Percentiles rank a stretch among this genome's conserved stretches.
phyloP scores from a whole-genome alignment of 1,284 basidiomycete genomes.

The Chiua sp. region DNA sequence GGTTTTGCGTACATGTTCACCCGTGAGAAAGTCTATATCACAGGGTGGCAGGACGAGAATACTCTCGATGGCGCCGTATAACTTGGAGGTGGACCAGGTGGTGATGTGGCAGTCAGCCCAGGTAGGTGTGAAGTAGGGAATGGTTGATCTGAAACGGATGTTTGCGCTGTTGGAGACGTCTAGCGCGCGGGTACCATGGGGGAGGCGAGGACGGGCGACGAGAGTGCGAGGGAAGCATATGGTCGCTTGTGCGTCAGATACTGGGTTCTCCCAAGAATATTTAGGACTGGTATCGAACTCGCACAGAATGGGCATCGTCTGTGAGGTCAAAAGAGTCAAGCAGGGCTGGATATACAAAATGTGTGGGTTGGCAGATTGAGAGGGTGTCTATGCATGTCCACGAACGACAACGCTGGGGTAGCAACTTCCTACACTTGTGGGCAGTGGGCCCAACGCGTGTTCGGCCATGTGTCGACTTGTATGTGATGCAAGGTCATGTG shows the following conservation, averaged over 20 bases:
- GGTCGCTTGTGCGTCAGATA: conserved; percentile 9
- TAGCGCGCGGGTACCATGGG: conserved; percentile 18
- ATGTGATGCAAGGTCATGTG: no score
- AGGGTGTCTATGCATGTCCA: no score
- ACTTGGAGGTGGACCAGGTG: conserved; percentile 7
- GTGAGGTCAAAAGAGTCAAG: background rate
- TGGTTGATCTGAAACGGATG: conserved; percentile 15
- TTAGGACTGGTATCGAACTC: conserved; percentile 17
- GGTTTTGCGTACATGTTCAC: conserved; percentile 11
- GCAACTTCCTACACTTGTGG: no score
- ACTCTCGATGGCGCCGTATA: conserved; percentile 4
- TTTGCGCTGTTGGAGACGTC: conserved; percentile 11
- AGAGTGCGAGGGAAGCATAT: conserved; percentile 18
- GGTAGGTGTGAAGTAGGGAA: conserved; percentile 9
- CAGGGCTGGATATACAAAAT: no score
- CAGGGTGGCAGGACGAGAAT: conserved; percentile 18
- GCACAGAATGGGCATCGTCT: conserved; percentile 19
- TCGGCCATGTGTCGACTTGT: background rate
- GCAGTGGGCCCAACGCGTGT: background rate
- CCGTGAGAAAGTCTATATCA: conserved; percentile 30
- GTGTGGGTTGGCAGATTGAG: no score
- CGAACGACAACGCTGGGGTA: background rate
- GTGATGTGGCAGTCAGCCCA: conserved; percentile 20
- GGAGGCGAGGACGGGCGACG: conserved; percentile 21
- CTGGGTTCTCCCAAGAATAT: conserved; percentile 1